phyloP scores from a whole-genome alignment of 208 protist genomes.

The Trypanosoma cruzi region DNA sequence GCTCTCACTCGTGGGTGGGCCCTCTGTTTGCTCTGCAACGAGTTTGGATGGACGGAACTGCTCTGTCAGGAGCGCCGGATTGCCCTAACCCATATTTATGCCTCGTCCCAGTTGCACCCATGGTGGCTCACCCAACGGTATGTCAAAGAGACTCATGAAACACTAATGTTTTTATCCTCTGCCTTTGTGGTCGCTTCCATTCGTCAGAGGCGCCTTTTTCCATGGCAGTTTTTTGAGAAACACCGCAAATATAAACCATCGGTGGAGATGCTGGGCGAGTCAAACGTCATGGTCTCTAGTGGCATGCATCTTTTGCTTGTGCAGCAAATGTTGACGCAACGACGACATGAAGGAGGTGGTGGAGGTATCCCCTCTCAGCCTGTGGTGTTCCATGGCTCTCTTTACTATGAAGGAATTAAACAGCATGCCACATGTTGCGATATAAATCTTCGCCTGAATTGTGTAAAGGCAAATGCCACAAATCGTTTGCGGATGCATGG shows the following conservation, averaged over 20 bases:
- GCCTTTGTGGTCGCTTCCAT: constrained; percentile 16
- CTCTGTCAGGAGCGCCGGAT: constrained; percentile 27
- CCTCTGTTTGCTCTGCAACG: constrained; percentile 22
- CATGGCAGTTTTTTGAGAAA: constrained; percentile 23
- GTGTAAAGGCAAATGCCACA: not conserved
- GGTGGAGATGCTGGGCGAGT: not conserved
- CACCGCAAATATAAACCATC: not conserved
- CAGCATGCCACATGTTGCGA: not conserved
- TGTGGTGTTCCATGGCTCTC: constrained; percentile 8
- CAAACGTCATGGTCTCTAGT: constrained; percentile 4
- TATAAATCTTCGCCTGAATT: constrained; percentile 2
- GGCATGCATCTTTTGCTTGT: constrained; percentile 25
- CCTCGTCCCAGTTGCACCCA: too few relatives aligned
- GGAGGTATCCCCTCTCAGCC: not conserved
- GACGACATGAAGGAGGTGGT: not conserved
- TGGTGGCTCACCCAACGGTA: constrained; percentile 20
- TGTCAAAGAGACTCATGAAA: constrained; percentile 13
- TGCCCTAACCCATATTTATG: not conserved
- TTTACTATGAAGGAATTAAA: constrained; percentile 20
- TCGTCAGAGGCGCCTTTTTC: not conserved
- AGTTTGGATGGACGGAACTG: constrained; percentile 20
- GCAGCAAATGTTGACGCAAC: not conserved
- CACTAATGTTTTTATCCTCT: constrained; percentile 29
- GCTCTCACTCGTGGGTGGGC: constrained; percentile 24
- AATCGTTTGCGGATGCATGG: not conserved